Conservation (phyloP, 805 yeast species). For the Saccharomycopsis sp. region DNA sequence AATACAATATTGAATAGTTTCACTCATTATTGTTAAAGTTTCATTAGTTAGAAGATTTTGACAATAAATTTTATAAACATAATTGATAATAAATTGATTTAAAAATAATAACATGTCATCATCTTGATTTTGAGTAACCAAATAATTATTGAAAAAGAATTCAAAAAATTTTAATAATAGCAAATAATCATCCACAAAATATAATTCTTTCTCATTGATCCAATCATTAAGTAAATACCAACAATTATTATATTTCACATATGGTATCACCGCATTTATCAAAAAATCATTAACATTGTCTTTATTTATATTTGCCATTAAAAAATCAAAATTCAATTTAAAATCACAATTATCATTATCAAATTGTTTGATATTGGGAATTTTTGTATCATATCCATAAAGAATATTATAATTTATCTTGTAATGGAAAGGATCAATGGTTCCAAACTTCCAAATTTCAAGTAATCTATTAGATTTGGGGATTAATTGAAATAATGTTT, state of each 20-base stretch:
- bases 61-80: slow-evolving; percentile 12
- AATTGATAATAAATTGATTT: slow-evolving; percentile 8
- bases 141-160: slow-evolving; percentile 15
- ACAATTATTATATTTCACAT: slow-evolving; percentile 9
- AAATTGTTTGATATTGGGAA: slow-evolving; percentile 11
- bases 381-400: not conserved
- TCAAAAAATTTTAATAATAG: slow-evolving; percentile 12
- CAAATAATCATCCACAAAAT: slow-evolving; percentile 5
- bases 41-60: slow-evolving; percentile 7
- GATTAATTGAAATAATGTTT: slow-evolving; percentile 3
- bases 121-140: slow-evolving; percentile 11
- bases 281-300: slow-evolving; percentile 10
- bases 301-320: slow-evolving; percentile 5
- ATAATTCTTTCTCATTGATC: slow-evolving; percentile 6
- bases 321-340: slow-evolving; percentile 3
- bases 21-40: slow-evolving; percentile 14
- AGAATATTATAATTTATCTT: slow-evolving; percentile 3
- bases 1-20: slow-evolving; percentile 13
- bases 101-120: slow-evolving; percentile 8
- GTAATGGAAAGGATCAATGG: slow-evolving; percentile 10
- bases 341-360: slow-evolving; percentile 1
- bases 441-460: slow-evolving; percentile 7
- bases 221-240: slow-evolving; percentile 15
- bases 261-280: slow-evolving; percentile 11
- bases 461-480: slow-evolving; percentile 2